These are phyloP conservation scores for Clonostachys rosea DNA, from an alignment of 2,329 filamentous ascomycete genomes.

Conservation along the genomic window DNA sequence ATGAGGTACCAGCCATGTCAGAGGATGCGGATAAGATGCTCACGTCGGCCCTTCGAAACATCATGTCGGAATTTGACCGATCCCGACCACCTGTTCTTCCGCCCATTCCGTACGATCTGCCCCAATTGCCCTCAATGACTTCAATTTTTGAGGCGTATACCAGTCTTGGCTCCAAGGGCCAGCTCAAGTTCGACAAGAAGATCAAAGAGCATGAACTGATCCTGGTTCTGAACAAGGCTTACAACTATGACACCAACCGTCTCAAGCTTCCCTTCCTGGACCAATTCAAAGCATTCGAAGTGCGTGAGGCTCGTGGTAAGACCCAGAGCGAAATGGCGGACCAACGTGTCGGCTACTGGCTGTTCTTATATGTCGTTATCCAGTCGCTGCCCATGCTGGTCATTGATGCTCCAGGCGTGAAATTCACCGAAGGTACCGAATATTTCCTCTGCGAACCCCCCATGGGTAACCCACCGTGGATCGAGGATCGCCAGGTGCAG, in stretches of 20 bases:
- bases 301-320: constrained; percentile 60
- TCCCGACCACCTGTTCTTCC: constrained; percentile 87
- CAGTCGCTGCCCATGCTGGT: constrained; percentile 76
- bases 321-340: constrained; percentile 64
- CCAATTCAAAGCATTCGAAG: constrained; percentile 68
- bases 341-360: constrained; percentile 71
- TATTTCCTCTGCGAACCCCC: constrained; percentile 79
- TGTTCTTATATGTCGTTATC: constrained; percentile 75
- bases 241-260: constrained; percentile 69
- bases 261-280: constrained; percentile 59
- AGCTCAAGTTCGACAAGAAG: constrained; percentile 66
- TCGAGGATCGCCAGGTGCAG: constrained; percentile 57
- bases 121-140: constrained; percentile 67
- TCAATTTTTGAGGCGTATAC: constrained; percentile 61
- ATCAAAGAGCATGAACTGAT: constrained; percentile 76
- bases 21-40: constrained; percentile 56
- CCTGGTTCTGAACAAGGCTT: constrained; percentile 72
- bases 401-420: constrained; percentile 67
- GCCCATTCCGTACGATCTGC: constrained; percentile 85
- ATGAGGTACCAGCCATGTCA: constrained; percentile 55
- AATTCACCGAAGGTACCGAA: constrained; percentile 67
- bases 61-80: constrained; percentile 84
- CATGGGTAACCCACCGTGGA: constrained; percentile 69
- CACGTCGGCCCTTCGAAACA: constrained; percentile 67
- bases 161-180: constrained; percentile 66